phyloP scores from a whole-genome alignment of 345 rosid genomes.

The Murraya koenigii region DNA sequence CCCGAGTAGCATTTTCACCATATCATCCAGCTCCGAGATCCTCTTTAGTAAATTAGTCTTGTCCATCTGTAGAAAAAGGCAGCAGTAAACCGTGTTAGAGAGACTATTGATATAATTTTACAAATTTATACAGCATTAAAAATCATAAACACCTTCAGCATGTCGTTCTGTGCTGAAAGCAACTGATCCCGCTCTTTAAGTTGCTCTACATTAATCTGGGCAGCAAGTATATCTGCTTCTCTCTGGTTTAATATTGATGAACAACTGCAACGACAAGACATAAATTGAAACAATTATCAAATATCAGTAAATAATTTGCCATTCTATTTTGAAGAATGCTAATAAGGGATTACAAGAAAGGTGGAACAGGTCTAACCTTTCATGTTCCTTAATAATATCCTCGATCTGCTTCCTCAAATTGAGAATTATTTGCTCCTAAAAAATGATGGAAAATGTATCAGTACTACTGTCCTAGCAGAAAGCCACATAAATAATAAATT shows the following conservation, averaged over 20 bases:
- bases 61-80: constrained; percentile 47
- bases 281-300: background rate
- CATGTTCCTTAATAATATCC: constrained; percentile 61
- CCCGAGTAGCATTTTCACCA: constrained; percentile 43
- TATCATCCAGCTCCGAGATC: constrained; percentile 67
- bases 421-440: constrained; percentile 67
- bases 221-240: constrained; percentile 60
- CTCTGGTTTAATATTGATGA: constrained; percentile 53
- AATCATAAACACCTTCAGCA: constrained; percentile 59
- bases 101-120: background rate
- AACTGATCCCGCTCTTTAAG: constrained; percentile 75
- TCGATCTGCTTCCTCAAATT: constrained; percentile 51
- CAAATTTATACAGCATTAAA: constrained; percentile 1
- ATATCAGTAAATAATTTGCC: background rate
- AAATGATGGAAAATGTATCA: constrained; percentile 4
- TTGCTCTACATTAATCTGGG: constrained; percentile 61
- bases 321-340: background rate
- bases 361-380: constrained; percentile 44
- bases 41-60: constrained; percentile 66
- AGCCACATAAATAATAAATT: constrained; percentile 3
- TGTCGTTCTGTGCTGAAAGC: constrained; percentile 77
- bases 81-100: background rate
- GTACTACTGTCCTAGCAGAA: background rate
- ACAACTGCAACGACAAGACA: constrained; percentile 41
- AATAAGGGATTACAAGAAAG: background rate